Evolutionary conservation across 1,284 basidiomycete genomes (phyloP), one percentile per base, ranked within the genome.

Genomic region (Ceratobasidium sp.): DNA sequence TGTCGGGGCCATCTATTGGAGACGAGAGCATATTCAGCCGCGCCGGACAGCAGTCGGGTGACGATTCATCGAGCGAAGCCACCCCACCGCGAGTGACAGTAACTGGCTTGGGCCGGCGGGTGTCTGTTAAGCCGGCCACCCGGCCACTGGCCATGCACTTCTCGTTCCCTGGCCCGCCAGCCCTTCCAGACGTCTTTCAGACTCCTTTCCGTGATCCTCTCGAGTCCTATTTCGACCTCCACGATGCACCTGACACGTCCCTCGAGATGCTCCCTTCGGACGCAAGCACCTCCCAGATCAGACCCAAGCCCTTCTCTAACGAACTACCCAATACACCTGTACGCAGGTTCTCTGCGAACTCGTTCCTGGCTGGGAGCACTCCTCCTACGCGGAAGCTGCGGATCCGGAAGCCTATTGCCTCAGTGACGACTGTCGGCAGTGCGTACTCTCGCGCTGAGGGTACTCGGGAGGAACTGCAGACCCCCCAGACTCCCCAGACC

Each of bases 401-500:
- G 32, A 54, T 52, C 4, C 63, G 63, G 9, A 49, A 35, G 23
- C 50, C 50, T 35, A 35, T 16, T 13, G 35, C n/a, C 18, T 61
- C 58, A 28, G 43, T 61, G 41, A 1, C 21, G 2, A n/a, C 6
- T 16, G 18, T 28, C 6, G 43, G 18, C 13, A 59, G 38, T 16
- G n/a, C 30, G 21, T 28, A 41, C 18, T 49, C 47, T 49, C 47
- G 47, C 7, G 47, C 47, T 49, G 47, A 49, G 23, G 47, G 23
- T 7, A 7, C 23, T n/a, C 2, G 14, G 5, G 62, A 66, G 13
- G 62, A 66, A 50, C n/a, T n/a, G n/a, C n/a, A n/a, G n/a, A 28
- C 62, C 14, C 64, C 64, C 8, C 49, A 35, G 16, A 55, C 64
- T 35, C 64, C 62, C 13, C 41, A 46, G n/a, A 50, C 62, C 3